These are phyloP conservation scores for Dalbergia cultrata DNA, from an alignment of 306 rosid genomes.

Conservation along the genomic window DNA sequence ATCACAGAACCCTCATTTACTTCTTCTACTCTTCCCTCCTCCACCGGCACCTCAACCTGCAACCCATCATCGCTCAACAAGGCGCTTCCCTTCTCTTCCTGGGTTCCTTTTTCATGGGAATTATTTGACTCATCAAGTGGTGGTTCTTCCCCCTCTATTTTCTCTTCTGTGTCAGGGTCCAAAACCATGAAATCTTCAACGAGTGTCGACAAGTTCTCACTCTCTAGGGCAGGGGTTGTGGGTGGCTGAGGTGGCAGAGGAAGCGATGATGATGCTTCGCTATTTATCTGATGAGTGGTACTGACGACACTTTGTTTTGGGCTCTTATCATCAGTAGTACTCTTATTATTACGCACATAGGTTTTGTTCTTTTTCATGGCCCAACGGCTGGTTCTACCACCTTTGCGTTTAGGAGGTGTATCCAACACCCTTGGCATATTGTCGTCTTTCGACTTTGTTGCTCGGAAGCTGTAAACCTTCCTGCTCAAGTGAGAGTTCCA, in stretches of 20 bases:
- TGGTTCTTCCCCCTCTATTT: neutral
- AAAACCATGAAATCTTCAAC: slow-evolving; percentile 3
- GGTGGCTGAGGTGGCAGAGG: slow-evolving; percentile 32
- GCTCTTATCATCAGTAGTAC: neutral
- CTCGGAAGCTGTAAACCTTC: slow-evolving; percentile 57
- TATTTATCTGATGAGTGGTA: neutral
- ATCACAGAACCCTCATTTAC: no score
- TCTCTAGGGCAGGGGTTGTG: slow-evolving; percentile 42
- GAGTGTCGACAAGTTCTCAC: slow-evolving; percentile 14
- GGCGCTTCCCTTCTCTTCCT: no score
- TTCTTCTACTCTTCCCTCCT: neutral
- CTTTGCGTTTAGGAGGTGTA: slow-evolving; percentile 53
- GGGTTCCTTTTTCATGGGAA: neutral
- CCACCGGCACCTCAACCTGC: neutral
- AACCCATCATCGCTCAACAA: no score
- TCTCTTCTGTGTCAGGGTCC: neutral
- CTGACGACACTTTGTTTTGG: neutral
- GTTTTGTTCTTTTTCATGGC: slow-evolving; percentile 60
- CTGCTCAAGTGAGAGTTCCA: slow-evolving; percentile 91
- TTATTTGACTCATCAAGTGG: no score
- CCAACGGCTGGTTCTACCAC: slow-evolving; percentile 64
- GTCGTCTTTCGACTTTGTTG: neutral
- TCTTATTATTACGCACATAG: neutral
- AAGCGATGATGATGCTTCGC: neutral
- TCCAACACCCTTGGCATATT: neutral